Evolutionary conservation across 441 rosid species (phyloP).

Genomic region (Gossypium schwendimanii): DNA sequence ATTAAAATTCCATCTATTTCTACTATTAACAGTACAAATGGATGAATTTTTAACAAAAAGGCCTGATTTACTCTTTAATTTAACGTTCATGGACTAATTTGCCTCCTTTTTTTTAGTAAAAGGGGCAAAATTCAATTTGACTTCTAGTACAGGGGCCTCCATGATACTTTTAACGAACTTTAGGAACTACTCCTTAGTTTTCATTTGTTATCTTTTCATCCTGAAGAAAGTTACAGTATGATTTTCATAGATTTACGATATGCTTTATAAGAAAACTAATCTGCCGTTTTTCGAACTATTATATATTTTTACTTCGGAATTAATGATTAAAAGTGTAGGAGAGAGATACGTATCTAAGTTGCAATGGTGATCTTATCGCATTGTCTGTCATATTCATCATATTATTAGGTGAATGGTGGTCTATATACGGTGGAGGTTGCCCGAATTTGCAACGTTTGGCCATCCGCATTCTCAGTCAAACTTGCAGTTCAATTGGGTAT

Average conservation of each 20-base stretch:
- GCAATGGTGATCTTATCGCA: not conserved
- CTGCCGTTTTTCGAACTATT: not conserved
- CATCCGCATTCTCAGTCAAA: constrained; percentile 66
- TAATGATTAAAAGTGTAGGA: not conserved
- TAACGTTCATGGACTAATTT: too few species aligned
- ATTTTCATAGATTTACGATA: not conserved
- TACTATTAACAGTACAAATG: too few species aligned
- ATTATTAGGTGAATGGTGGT: constrained; percentile 88
- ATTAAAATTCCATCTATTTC: too few species aligned
- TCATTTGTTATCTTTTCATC: constrained; percentile 3
- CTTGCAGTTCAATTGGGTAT: constrained; percentile 54
- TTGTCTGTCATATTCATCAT: constrained; percentile 12
- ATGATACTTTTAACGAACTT: not conserved
- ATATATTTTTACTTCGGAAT: not conserved
- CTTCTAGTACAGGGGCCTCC: too few species aligned
- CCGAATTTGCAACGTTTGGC: constrained; percentile 79
- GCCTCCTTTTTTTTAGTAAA: too few species aligned
- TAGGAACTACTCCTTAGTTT: not conserved
- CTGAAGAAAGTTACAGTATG: not conserved
- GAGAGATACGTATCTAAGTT: not conserved
- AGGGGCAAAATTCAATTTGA: too few species aligned
- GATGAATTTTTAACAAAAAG: too few species aligned
- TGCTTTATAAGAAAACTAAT: not conserved
- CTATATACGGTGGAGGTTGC: constrained; percentile 84
- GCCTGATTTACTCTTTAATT: too few species aligned